Percentiles rank a stretch among this genome's conserved stretches.
Conservation (phyloP, 2,329 filamentous ascomycete genomes). For the Apiospora kogelbergensis region DNA sequence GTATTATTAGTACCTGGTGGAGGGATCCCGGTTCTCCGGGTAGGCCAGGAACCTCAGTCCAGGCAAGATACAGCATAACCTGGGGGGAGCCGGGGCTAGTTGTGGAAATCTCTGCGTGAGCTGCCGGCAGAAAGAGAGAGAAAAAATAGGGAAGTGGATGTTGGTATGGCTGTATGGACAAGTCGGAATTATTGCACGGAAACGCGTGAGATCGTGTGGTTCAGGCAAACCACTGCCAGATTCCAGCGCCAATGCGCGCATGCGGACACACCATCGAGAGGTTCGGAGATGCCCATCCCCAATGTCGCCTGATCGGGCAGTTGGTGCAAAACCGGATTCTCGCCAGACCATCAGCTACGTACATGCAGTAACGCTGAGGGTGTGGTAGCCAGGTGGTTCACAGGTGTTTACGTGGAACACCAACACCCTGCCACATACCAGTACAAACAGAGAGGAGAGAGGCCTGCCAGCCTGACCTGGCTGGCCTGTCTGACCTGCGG, state of each 20-base stretch:
- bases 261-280: not conserved
- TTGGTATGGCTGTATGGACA: not conserved
- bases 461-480: not conserved
- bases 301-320: not conserved
- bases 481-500: not conserved
- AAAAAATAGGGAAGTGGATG: not conserved
- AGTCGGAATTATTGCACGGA: not conserved
- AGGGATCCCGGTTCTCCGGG: not conserved
- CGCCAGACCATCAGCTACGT: not conserved
- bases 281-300: not conserved
- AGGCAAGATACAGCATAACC: not conserved
- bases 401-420: not conserved
- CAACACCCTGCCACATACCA: not conserved
- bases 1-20: not conserved
- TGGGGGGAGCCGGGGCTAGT: not conserved
- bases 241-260: not conserved
- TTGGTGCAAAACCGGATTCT: not conserved
- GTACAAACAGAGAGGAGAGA: not conserved
- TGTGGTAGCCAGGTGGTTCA: not conserved
- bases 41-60: not conserved
- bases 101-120: not conserved
- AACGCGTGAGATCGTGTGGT: constrained; percentile 4
- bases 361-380: not conserved
- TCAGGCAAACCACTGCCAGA: not conserved
- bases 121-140: not conserved